phyloP scores from a whole-genome alignment of 495 filamentous ascomycete species.

The Cairneyella variabilis region DNA sequence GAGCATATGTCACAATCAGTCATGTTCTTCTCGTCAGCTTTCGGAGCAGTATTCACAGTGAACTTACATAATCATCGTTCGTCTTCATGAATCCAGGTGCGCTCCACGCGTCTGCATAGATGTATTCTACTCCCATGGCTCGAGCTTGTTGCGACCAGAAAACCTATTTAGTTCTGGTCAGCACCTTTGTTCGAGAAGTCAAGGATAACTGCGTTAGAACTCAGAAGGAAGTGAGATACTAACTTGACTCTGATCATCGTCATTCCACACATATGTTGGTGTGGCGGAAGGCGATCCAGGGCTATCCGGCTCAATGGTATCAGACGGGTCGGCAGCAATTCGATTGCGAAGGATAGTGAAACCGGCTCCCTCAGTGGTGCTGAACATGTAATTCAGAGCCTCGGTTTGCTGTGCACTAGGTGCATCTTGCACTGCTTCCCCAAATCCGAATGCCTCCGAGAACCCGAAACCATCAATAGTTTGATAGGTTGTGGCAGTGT shows the following conservation, averaged over 20 bases:
- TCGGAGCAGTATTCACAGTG: too few relatives aligned
- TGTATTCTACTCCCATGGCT: conserved; percentile 37
- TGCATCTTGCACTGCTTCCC: conserved; percentile 35
- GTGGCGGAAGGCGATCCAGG: conserved; percentile 31
- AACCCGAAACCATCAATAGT: conserved; percentile 45
- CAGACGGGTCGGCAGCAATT: conserved; percentile 36
- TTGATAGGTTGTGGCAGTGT: conserved; percentile 31
- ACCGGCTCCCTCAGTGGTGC: conserved; percentile 42
- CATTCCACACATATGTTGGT: conserved; percentile 42
- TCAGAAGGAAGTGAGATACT: too few relatives aligned
- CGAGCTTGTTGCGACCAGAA: conserved; percentile 44
- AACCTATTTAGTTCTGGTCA: too few relatives aligned
- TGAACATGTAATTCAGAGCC: conserved; percentile 46
- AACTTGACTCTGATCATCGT: conserved; percentile 44
- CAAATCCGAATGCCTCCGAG: conserved; percentile 48
- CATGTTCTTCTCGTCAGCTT: too few relatives aligned
- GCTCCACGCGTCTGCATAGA: conserved; percentile 54
- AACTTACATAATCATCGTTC: conserved; percentile 35
- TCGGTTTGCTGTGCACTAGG: conserved; percentile 25
- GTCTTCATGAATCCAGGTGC: conserved; percentile 58
- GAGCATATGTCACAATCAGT: too few relatives aligned
- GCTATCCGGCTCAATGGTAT: conserved; percentile 39
- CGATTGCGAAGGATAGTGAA: conserved; percentile 51
- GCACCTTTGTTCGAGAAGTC: too few relatives aligned
- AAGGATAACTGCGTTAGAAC: too few relatives aligned